Conservation (phyloP, 768 basidiomycete species). For the Russula olivacea region DNA sequence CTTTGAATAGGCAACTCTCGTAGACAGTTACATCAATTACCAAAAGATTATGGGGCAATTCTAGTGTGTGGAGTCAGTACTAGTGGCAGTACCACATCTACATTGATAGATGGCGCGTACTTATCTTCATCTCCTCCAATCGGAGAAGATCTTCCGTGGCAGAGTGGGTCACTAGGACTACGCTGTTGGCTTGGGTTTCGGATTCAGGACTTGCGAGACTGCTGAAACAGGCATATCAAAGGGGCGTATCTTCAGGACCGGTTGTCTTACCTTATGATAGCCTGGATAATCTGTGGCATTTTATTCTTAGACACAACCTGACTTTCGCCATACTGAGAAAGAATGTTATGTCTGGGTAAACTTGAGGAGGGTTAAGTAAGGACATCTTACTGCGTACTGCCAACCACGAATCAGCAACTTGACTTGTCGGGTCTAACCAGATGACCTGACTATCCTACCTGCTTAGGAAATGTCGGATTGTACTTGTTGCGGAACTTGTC, state of each 20-base stretch:
- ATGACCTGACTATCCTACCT: conserved; percentile 42
- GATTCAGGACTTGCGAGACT: conserved; percentile 73
- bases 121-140: conserved; percentile 75
- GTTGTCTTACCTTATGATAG: conserved; percentile 54
- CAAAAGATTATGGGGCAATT: conserved; percentile 68
- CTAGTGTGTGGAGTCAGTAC: conserved; percentile 34
- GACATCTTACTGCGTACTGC: conserved; percentile 58
- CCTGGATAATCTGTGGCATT: conserved; percentile 65
- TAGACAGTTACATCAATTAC: conserved; percentile 57
- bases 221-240: conserved; percentile 34
- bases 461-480: conserved; percentile 63
- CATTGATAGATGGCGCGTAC: conserved; percentile 39
- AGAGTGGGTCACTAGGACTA: conserved; percentile 67
- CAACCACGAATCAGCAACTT: conserved; percentile 7
- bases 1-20: conserved; percentile 56
- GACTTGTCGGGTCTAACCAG: conserved; percentile 23
- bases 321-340: conserved; percentile 66
- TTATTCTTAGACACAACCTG: conserved; percentile 62
- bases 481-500: conserved; percentile 60
- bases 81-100: conserved; percentile 2
- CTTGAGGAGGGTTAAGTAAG: conserved; percentile 1
- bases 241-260: not conserved
- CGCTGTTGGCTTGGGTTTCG: conserved; percentile 59
- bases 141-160: conserved; percentile 50
- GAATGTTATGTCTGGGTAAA: conserved; percentile 12